Evolutionary conservation across 78 protist species (phyloP), one percentile per base, ranked within the genome.

Genomic region (Protostelium mycophagum): DNA sequence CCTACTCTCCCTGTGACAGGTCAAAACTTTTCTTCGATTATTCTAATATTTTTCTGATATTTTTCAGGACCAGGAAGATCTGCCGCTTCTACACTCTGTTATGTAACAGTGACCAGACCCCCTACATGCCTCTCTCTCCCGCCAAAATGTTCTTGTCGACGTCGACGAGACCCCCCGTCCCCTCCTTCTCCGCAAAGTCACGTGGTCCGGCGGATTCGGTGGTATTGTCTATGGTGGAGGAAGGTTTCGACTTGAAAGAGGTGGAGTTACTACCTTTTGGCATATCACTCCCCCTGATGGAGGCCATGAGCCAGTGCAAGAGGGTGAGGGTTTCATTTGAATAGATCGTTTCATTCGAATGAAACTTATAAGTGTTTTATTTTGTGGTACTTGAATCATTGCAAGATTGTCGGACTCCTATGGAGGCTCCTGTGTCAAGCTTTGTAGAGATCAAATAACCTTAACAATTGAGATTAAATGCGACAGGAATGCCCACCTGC

Each of bases 401-500:
- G 16, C 73, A 16, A 25, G 31, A 51, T 51, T 16, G 73, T 51
- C n/a, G n/a, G n/a, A n/a, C n/a, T n/a, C n/a, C n/a, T n/a, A n/a
- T n/a, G n/a, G n/a, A n/a, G n/a, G n/a, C n/a, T n/a, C n/a, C n/a
- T n/a, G n/a, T n/a, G n/a, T n/a, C n/a, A n/a, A n/a, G n/a, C n/a
- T n/a, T n/a, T n/a, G n/a, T n/a, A n/a, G n/a, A n/a, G n/a, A n/a
- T n/a, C n/a, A n/a, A n/a, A n/a, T n/a, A n/a, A n/a, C n/a, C n/a
- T n/a, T n/a, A n/a, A n/a, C n/a, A n/a, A n/a, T n/a, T n/a, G n/a
- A n/a, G n/a, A n/a, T n/a, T n/a, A n/a, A n/a, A n/a, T n/a, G n/a
- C n/a, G n/a, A n/a, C n/a, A 51, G 73, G 73, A 51, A 51, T 51
- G 73, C 73, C 38, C 37, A 63, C 90, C 38, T 38, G 92, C 92